These are phyloP conservation scores for Mortierella sp. DNA, from an alignment of 371 early-diverging fungal genomes.

Conservation along the genomic window DNA sequence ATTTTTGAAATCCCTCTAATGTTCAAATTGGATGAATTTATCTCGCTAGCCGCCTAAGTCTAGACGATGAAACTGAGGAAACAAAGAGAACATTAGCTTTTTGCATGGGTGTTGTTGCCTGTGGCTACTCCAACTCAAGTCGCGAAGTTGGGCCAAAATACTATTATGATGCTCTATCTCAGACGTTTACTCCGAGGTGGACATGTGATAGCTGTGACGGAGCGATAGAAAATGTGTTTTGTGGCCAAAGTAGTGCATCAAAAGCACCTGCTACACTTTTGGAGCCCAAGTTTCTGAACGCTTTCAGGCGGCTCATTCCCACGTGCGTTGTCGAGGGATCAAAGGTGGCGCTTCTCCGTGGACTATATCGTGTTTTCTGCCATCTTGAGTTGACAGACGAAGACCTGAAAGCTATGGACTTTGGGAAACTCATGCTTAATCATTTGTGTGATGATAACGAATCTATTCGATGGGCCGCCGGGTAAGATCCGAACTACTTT, in stretches of 20 bases:
- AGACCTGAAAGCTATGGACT: conserved; percentile 17
- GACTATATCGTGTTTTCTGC: conserved; percentile 35
- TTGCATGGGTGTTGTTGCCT: conserved; percentile 36
- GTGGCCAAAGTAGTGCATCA: background rate
- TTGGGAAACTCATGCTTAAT: conserved; percentile 27
- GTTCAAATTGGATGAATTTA: background rate
- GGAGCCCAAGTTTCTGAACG: conserved; percentile 13
- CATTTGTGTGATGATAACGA: conserved; percentile 16
- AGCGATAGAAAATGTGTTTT: background rate
- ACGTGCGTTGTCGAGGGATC: conserved; percentile 2
- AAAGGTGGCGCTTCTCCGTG: conserved; percentile 23
- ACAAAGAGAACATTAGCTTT: conserved; percentile 18
- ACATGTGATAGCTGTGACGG: conserved; percentile 10
- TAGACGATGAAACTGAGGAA: conserved; percentile 22
- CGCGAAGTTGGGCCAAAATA: conserved; percentile 7
- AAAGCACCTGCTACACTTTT: background rate
- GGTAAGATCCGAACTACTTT: conserved; percentile 18
- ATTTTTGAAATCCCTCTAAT: background rate
- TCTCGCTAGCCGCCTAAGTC: conserved; percentile 11
- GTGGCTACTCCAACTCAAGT: conserved; percentile 14
- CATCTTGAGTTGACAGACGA: conserved; percentile 18
- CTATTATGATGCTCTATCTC: conserved; percentile 12
- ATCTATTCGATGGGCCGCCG: conserved; percentile 18
- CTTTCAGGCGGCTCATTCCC: conserved; percentile 31
- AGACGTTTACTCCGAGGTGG: background rate